Evolutionary conservation across 371 early-diverging fungal genomes (phyloP).

Genomic region (Coemansia sp.): DNA sequence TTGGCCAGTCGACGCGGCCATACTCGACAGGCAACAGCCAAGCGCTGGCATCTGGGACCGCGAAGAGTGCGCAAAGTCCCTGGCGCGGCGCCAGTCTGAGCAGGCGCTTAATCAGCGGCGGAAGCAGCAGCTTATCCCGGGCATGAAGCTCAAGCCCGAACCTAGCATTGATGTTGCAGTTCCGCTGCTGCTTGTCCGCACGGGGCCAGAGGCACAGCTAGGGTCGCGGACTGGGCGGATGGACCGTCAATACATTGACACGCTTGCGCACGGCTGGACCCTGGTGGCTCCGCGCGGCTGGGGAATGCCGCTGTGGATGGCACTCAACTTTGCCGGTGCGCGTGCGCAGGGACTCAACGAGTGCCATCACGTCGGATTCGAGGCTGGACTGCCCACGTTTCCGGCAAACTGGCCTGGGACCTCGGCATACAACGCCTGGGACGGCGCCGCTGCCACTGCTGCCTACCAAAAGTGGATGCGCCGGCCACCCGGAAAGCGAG

Average conservation of each 20-base stretch:
- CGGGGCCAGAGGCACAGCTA: constrained; percentile 53
- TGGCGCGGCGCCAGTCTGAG: constrained; percentile 58
- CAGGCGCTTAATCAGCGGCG: constrained; percentile 68
- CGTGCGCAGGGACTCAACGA: constrained; percentile 70
- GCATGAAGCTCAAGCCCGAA: constrained; percentile 60
- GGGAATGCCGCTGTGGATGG: constrained; percentile 85
- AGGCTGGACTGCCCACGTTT: constrained; percentile 56
- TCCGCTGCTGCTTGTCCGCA: constrained; percentile 80
- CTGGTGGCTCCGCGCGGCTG: constrained; percentile 79
- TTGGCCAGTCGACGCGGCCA: constrained; percentile 65
- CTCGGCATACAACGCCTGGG: constrained; percentile 45
- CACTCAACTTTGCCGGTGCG: constrained; percentile 86
- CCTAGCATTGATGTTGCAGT: constrained; percentile 60
- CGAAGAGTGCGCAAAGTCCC: constrained; percentile 49
- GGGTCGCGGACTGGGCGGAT: constrained; percentile 19
- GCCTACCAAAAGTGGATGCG: constrained; percentile 31
- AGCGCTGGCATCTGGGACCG: constrained; percentile 62
- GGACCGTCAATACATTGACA: constrained; percentile 17
- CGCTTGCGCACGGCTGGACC: constrained; percentile 70
- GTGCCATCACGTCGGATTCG: constrained; percentile 53
- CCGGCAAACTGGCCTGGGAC: constrained; percentile 65
- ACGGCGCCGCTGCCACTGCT: constrained; percentile 25
- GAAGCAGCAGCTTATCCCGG: constrained; percentile 63
- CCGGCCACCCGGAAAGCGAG: constrained; percentile 54
- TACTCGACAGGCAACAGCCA: constrained; percentile 28